Conservation (phyloP, 176 grass and related monocot species). For the Eragrostis nindensis region DNA sequence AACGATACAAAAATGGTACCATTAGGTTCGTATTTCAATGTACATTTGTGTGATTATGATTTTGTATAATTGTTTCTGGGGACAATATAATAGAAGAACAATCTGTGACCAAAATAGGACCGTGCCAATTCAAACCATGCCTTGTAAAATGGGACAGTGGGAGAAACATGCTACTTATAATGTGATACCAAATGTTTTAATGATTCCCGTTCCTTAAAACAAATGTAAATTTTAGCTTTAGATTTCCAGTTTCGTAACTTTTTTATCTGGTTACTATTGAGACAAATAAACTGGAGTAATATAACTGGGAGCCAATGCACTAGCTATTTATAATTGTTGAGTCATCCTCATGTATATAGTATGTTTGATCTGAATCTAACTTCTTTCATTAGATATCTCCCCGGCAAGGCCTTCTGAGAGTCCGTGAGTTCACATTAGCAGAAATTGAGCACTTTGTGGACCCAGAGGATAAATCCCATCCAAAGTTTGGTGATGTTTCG, state of each 20-base stretch:
- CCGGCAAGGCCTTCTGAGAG: conserved; percentile 92
- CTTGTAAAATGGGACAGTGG: background rate
- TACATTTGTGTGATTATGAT: too few relatives aligned
- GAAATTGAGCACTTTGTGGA: conserved; percentile 99
- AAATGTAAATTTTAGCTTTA: background rate
- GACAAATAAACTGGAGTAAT: conserved; percentile 12
- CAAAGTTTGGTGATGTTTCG: conserved; percentile 84
- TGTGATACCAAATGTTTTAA: conserved; percentile 17
- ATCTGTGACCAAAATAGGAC: background rate
- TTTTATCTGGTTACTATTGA: background rate
- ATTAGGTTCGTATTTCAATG: too few relatives aligned
- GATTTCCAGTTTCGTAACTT: background rate
- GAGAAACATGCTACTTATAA: background rate
- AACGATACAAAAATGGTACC: background rate
- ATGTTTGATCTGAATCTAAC: conserved; percentile 23
- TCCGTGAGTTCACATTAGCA: conserved; percentile 88
- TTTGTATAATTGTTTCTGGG: too few relatives aligned
- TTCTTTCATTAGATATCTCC: conserved; percentile 78
- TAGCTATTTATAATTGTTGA: conserved; percentile 16
- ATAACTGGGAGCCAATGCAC: background rate
- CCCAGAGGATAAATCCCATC: conserved; percentile 95
- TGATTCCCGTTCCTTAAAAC: background rate
- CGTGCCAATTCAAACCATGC: background rate
- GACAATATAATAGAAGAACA: background rate
- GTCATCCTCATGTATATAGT: conserved; percentile 13